These are phyloP conservation scores for Salix arbutifolia DNA, from an alignment of 345 rosid genomes.

Conservation along the genomic window DNA sequence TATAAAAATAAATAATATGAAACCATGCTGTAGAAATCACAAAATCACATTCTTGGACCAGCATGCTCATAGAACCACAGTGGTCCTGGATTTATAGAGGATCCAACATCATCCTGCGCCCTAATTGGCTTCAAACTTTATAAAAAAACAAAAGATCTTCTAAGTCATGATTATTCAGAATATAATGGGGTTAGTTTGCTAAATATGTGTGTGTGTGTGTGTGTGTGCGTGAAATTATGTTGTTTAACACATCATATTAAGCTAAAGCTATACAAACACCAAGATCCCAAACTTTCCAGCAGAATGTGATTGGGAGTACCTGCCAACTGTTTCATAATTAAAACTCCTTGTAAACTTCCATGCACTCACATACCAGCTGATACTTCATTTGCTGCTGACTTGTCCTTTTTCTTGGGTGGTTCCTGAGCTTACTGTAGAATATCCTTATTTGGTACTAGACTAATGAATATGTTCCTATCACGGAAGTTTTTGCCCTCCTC, in stretches of 20 bases:
- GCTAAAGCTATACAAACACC: conserved; percentile 21
- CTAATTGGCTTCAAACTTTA: background rate
- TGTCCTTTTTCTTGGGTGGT: conserved; percentile 60
- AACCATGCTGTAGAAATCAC: background rate
- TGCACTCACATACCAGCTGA: conserved; percentile 49
- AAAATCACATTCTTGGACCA: background rate
- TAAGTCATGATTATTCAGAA: background rate
- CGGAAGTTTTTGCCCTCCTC: conserved; percentile 84
- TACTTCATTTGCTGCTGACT: conserved; percentile 47
- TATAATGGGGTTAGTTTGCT: background rate
- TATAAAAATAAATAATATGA: too few relatives aligned
- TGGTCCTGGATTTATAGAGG: background rate
- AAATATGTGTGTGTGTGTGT: too few relatives aligned
- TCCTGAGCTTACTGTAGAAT: conserved; percentile 63
- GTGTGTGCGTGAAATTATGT: background rate
- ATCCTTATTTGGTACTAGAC: conserved; percentile 80
- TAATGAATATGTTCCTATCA: conserved; percentile 66
- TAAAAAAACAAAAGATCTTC: background rate
- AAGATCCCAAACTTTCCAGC: conserved; percentile 6
- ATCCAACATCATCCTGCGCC: background rate
- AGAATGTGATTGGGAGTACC: conserved; percentile 10
- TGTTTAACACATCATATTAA: conserved; percentile 1
- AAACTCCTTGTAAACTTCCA: conserved; percentile 2
- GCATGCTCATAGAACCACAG: background rate
- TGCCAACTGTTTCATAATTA: conserved; percentile 6